Percentiles rank a stretch among this genome's conserved stretches.
These are phyloP conservation scores for Ormosia semicastrata DNA, from an alignment of 306 rosid genomes.

Conservation along the genomic window DNA sequence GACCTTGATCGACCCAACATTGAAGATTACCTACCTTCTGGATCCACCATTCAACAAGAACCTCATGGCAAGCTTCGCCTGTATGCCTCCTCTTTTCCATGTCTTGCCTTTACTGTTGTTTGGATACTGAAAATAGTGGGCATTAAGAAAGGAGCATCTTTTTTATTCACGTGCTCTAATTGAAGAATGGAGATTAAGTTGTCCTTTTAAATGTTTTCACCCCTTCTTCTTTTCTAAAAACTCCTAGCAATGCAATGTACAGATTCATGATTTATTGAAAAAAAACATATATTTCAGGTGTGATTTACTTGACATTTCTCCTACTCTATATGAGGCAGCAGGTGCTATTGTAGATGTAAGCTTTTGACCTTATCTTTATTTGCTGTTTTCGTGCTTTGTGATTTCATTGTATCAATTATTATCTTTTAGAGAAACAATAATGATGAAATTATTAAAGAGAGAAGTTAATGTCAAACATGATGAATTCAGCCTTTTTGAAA, in stretches of 20 bases:
- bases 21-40: conserved; percentile 94
- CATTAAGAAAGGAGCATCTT: not conserved
- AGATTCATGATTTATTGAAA: not conserved
- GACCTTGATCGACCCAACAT: conserved; percentile 91
- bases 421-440: not conserved
- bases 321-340: conserved; percentile 87
- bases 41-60: conserved; percentile 77
- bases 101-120: not conserved
- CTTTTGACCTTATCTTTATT: not conserved
- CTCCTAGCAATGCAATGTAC: not conserved
- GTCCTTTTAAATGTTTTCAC: not conserved
- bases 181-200: not conserved
- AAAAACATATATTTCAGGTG: conserved; percentile 46
- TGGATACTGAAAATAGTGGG: not conserved
- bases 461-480: not conserved
- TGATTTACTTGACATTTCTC: conserved; percentile 88
- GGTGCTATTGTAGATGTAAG: conserved; percentile 96
- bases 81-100: conserved; percentile 39
- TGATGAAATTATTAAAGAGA: conserved; percentile 1
- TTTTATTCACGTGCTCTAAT: conserved; percentile 3
- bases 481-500: conserved; percentile 1
- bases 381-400: not conserved
- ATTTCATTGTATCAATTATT: conserved; percentile 1
- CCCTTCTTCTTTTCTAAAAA: not conserved
- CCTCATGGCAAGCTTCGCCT: conserved; percentile 77